These are phyloP conservation scores for Colletotrichum abscissum DNA, from an alignment of 2,329 filamentous ascomycete genomes.

Conservation along the genomic window DNA sequence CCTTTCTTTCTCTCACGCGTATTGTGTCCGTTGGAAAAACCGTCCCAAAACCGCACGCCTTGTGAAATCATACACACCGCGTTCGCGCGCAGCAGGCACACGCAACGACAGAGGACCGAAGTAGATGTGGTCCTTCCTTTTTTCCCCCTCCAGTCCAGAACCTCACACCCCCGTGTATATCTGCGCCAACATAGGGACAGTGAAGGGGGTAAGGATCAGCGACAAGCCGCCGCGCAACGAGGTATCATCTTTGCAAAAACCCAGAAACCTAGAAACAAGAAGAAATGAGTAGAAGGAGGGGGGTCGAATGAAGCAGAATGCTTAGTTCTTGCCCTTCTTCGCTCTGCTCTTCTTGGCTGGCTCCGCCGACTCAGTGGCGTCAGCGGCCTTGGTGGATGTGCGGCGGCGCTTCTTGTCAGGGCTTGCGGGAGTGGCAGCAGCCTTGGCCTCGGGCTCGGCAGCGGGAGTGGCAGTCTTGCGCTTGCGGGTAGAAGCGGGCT, in stretches of 20 bases:
- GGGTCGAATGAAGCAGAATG: conserved; percentile 7
- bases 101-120: conserved; percentile 17
- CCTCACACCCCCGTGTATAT: not conserved
- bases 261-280: conserved; percentile 33
- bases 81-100: not conserved
- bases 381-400: conserved; percentile 64
- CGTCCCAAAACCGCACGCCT: conserved; percentile 25
- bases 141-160: not conserved
- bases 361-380: conserved; percentile 60
- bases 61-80: conserved; percentile 33
- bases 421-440: conserved; percentile 58
- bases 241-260: conserved; percentile 38
- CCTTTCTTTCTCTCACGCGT: conserved; percentile 8
- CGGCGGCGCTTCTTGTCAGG: conserved; percentile 74
- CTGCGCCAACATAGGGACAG: conserved; percentile 2
- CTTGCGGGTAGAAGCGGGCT: conserved; percentile 62
- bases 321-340: conserved; percentile 35
- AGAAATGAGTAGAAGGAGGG: conserved; percentile 5
- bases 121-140: conserved; percentile 7
- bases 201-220: not conserved
- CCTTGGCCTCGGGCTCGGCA: conserved; percentile 52
- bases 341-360: conserved; percentile 63
- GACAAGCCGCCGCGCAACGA: conserved; percentile 28
- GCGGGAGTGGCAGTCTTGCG: conserved; percentile 64
- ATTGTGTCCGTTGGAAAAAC: conserved; percentile 7